A percentile compares a stretch with the other conserved stretches of the same genome.
Conservation (phyloP, 192 early-diverging fungal genomes). For the Rhizophagus sp. region DNA sequence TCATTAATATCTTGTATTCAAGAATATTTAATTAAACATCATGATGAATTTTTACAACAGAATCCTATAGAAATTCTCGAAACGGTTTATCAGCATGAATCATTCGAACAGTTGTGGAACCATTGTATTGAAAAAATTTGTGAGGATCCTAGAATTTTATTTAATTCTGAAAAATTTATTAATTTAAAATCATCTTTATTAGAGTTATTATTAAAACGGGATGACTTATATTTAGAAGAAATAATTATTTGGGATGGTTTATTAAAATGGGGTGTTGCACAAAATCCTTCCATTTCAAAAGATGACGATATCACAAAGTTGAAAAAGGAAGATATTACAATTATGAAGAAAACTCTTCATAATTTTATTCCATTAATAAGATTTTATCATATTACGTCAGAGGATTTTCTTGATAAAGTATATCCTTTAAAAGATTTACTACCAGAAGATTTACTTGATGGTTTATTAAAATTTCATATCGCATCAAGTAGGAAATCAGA, state of each 20-base stretch:
- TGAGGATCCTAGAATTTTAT: background rate
- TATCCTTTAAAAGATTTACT: background rate
- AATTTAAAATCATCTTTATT: background rate
- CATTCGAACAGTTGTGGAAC: background rate
- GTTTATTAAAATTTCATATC: background rate
- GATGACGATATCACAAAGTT: background rate
- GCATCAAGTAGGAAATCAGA: background rate
- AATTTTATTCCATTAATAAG: background rate
- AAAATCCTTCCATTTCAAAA: background rate
- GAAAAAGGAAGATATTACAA: background rate
- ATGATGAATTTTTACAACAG: background rate
- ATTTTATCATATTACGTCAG: background rate
- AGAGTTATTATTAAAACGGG: background rate
- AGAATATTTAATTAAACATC: background rate
- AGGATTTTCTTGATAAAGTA: conserved; percentile 6
- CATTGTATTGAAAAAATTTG: background rate
- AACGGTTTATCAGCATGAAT: background rate
- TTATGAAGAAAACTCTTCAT: background rate
- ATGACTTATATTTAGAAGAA: background rate
- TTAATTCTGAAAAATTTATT: background rate
- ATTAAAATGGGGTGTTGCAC: background rate
- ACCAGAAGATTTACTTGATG: background rate
- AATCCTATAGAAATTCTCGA: background rate
- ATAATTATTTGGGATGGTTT: background rate
- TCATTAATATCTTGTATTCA: background rate